These are phyloP conservation scores for Clitoria ternatea DNA, from an alignment of 306 rosid genomes.

Conservation along the genomic window DNA sequence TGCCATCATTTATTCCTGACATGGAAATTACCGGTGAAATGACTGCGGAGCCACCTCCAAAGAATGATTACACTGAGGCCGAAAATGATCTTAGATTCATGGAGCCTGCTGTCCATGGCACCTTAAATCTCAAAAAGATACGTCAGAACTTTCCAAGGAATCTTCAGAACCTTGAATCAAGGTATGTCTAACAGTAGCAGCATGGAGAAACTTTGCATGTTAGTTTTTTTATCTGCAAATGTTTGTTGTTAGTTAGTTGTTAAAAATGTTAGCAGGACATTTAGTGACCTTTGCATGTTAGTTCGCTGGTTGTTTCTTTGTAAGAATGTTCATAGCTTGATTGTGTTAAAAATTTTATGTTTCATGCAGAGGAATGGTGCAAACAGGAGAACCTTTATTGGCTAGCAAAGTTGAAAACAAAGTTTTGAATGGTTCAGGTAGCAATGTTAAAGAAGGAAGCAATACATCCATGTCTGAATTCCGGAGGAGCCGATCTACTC, in stretches of 20 bases:
- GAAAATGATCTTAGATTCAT: constrained; percentile 55
- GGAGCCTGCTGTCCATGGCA: constrained; percentile 34
- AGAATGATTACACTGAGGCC: constrained; percentile 61
- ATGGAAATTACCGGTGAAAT: constrained; percentile 38
- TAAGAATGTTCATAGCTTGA: too few relatives aligned
- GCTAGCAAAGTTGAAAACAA: constrained; percentile 62
- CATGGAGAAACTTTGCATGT: not conserved
- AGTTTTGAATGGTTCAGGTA: constrained; percentile 40
- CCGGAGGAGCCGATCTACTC: constrained; percentile 81
- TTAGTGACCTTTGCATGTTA: too few relatives aligned
- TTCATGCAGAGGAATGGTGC: constrained; percentile 58
- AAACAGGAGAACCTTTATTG: constrained; percentile 46
- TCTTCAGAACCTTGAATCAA: constrained; percentile 71
- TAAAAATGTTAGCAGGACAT: too few relatives aligned
- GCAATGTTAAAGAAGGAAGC: constrained; percentile 52
- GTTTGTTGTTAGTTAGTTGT: too few relatives aligned
- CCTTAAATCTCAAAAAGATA: constrained; percentile 48
- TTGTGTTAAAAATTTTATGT: too few relatives aligned
- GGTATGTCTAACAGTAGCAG: constrained; percentile 40
- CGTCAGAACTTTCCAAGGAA: constrained; percentile 60
- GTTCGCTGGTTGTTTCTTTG: not conserved
- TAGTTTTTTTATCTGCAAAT: too few relatives aligned
- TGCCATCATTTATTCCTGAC: constrained; percentile 46
- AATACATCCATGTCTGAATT: constrained; percentile 53
- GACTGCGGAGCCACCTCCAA: constrained; percentile 48